Conservation (phyloP, 2,329 filamentous ascomycete genomes). For the Cladosporium sp. region DNA sequence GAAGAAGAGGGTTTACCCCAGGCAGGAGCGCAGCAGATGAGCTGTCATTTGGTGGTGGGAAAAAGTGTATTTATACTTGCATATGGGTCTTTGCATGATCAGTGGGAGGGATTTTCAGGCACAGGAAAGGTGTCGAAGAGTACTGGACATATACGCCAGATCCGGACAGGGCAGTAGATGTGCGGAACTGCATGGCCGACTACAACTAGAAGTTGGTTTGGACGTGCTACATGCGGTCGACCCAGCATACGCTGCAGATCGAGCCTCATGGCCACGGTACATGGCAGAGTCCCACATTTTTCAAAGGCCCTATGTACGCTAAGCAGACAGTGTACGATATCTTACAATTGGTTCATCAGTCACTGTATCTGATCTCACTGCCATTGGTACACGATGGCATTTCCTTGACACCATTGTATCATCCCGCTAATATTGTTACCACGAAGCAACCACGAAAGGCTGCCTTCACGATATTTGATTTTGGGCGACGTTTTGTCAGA, state of each 20-base stretch:
- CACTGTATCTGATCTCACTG: background rate
- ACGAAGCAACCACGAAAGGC: background rate
- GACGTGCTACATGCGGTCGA: background rate
- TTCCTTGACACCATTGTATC: background rate
- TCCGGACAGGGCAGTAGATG: background rate
- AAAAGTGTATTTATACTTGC: constrained; percentile 6
- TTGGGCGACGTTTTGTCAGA: background rate
- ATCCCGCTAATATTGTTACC: background rate
- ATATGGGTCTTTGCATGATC: background rate
- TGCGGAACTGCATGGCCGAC: background rate
- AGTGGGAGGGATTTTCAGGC: background rate
- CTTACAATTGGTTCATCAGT: background rate
- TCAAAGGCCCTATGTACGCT: background rate
- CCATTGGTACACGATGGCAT: background rate
- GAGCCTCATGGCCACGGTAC: background rate
- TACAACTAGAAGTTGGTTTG: background rate
- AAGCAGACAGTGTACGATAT: background rate
- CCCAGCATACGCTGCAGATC: background rate
- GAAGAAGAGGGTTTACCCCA: constrained; percentile 39
- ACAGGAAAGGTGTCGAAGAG: background rate
- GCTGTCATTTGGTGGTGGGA: background rate
- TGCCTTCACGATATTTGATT: background rate
- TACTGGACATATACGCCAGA: background rate
- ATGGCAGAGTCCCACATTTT: background rate
- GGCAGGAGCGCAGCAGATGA: constrained; percentile 30